Evolutionary conservation across 2,329 filamentous ascomycete species (phyloP), one percentile per base, ranked within the genome.

Genomic region (Mycosphaerelloides madeirae): DNA sequence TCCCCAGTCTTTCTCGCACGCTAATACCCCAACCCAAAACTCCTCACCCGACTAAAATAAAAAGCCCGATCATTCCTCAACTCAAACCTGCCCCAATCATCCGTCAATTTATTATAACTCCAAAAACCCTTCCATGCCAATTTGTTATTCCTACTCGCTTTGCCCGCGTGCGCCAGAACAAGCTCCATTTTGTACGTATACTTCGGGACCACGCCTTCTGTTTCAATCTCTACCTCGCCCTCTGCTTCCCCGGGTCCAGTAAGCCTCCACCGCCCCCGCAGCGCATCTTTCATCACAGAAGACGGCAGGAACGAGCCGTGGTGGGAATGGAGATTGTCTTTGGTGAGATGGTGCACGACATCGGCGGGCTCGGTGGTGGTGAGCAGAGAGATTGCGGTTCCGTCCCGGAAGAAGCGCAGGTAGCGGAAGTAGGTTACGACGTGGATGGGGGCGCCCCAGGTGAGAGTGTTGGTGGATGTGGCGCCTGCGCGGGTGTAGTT

Each of bases 361-460:
- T 94, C 87, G n/a, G 77, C 69, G 1, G 93, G 93, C 62, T 95
- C 87, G 4, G 78, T 69, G 0, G 87, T 94, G 0, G 85, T 87
- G 29, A 94, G 76, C 1, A 98, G 76, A 42, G 83, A 87, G 47
- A 97, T 82, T 52, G 78, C 81, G 1, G 85, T 84, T 20, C 93
- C 93, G 65, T 97, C 87, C 18, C 89, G 85, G 70, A 93, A 93
- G 71, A 98, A 93, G 41, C 93, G 86, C 3, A 98, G 78, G 68
- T 97, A 98, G 46, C 93, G 87, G 70, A 95, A 98, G 70, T 97
- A 98, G 1, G 93, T 98, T 38, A 98, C 89, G 46, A 97, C 94
- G 64, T 95, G 89, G 29, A 97, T 84, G 7, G 90, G 90, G 18
- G 79, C 84, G 58, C 73, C 74, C 87, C 90, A 95, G 1, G 85